phyloP scores from a whole-genome alignment of 805 yeast genomes.

The Kuraishia borneana region DNA sequence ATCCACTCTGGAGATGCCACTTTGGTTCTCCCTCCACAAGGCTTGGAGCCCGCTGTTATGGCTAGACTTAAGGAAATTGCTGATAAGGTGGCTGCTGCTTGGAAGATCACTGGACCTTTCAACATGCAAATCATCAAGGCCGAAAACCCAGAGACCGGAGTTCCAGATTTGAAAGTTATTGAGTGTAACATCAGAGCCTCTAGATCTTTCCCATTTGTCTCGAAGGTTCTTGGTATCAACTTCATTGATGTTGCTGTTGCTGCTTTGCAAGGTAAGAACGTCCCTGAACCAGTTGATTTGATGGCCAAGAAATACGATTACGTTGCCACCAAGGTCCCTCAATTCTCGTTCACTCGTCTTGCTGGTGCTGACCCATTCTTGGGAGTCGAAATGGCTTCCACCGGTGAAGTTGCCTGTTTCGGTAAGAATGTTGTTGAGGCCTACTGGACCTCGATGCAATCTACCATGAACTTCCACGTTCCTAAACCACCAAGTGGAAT shows the following conservation, averaged over 20 bases:
- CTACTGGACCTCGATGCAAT: constrained; percentile 95
- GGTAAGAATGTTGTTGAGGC: constrained; percentile 82
- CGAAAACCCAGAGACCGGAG: constrained; percentile 45
- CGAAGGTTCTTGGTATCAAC: constrained; percentile 90
- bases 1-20: constrained; percentile 99
- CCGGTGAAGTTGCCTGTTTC: constrained; percentile 98
- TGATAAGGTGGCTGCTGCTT: constrained; percentile 86
- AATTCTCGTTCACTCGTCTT: constrained; percentile 93
- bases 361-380: constrained; percentile 99
- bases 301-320: constrained; percentile 68
- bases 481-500: constrained; percentile 88
- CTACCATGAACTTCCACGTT: constrained; percentile 93
- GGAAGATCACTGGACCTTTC: constrained; percentile 96
- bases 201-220: constrained; percentile 97
- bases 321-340: constrained; percentile 97
- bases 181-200: constrained; percentile 99
- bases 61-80: constrained; percentile 76
- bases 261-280: constrained; percentile 65
- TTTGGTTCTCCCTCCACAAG: constrained; percentile 84
- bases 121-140: constrained; percentile 94
- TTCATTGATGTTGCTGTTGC: constrained; percentile 91
- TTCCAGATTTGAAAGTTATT: constrained; percentile 77
- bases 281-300: constrained; percentile 72
- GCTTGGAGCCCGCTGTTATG: constrained; percentile 54
- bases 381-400: constrained; percentile 98